Conservation (phyloP, 2,329 filamentous ascomycete genomes). For the Myriosclerotinia curreyana region DNA sequence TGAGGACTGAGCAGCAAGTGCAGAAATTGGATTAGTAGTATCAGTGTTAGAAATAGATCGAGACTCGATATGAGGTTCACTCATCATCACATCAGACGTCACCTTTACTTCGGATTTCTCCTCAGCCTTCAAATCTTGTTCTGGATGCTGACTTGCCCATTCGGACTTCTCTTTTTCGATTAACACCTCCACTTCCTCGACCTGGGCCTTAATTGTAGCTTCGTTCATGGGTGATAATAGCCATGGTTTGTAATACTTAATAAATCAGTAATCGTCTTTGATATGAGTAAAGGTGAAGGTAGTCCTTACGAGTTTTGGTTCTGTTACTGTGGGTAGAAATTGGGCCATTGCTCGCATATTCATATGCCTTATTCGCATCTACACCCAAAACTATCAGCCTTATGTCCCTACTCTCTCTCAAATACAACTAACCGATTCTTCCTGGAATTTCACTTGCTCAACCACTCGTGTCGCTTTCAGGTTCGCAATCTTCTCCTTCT, state of each 20-base stretch:
- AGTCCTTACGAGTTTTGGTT: constrained; percentile 68
- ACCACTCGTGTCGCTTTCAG: constrained; percentile 58
- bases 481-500: constrained; percentile 62
- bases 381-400: constrained; percentile 14
- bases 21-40: constrained; percentile 41
- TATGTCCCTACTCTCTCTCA: neutral
- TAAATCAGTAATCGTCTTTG: constrained; percentile 30
- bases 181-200: constrained; percentile 59
- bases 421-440: constrained; percentile 63
- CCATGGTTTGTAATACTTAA: constrained; percentile 83
- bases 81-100: constrained; percentile 43
- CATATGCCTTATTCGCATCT: constrained; percentile 66
- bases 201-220: constrained; percentile 66
- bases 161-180: constrained; percentile 64
- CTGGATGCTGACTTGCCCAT: constrained; percentile 51
- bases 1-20: constrained; percentile 34
- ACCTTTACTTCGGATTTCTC: constrained; percentile 33
- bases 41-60: constrained; percentile 39
- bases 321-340: constrained; percentile 67
- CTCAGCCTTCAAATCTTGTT: constrained; percentile 34
- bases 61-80: constrained; percentile 46
- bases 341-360: constrained; percentile 69
- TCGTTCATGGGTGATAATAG: constrained; percentile 68
- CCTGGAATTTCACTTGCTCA: constrained; percentile 73
- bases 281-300: neutral